Evolutionary conservation across 257 asterid species (phyloP).

Genomic region (Solanum medicagineum): DNA sequence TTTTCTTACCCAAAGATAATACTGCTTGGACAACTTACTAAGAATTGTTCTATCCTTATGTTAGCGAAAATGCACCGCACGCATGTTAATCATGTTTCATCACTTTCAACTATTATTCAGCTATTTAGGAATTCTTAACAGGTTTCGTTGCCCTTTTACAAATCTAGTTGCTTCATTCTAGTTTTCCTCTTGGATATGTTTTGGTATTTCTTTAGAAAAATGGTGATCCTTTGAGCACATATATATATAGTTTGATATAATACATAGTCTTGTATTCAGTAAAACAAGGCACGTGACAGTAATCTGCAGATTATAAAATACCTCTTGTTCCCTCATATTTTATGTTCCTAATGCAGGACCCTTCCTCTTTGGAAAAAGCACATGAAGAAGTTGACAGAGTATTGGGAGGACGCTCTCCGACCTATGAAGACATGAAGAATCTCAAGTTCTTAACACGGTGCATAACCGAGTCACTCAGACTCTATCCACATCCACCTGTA

Average conservation of each 20-base stretch:
- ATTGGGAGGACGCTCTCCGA: conserved; percentile 67
- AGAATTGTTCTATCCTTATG: not conserved
- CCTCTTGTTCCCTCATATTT: conserved; percentile 1
- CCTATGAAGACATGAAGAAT: conserved; percentile 69
- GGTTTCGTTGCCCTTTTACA: not conserved
- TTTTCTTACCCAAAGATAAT: not conserved
- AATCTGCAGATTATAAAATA: not conserved
- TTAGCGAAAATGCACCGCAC: not conserved
- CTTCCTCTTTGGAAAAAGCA: conserved; percentile 55
- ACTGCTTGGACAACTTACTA: not conserved
- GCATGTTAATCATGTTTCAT: not conserved
- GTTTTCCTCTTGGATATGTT: not conserved
- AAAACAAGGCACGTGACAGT: not conserved
- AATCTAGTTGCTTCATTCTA: not conserved
- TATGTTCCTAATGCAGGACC: conserved; percentile 33
- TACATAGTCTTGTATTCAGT: not conserved
- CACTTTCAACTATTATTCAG: not conserved
- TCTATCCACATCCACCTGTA: conserved; percentile 97
- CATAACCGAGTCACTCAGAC: conserved; percentile 83
- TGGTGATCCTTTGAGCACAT: not conserved
- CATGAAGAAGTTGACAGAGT: conserved; percentile 87
- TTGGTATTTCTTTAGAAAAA: not conserved
- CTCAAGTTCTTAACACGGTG: conserved; percentile 84
- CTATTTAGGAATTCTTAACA: not conserved
- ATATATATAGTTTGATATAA: not conserved